Evolutionary conservation across 768 basidiomycete species (phyloP), one percentile per base, ranked within the genome.

Genomic region (Mycena epipterygia): DNA sequence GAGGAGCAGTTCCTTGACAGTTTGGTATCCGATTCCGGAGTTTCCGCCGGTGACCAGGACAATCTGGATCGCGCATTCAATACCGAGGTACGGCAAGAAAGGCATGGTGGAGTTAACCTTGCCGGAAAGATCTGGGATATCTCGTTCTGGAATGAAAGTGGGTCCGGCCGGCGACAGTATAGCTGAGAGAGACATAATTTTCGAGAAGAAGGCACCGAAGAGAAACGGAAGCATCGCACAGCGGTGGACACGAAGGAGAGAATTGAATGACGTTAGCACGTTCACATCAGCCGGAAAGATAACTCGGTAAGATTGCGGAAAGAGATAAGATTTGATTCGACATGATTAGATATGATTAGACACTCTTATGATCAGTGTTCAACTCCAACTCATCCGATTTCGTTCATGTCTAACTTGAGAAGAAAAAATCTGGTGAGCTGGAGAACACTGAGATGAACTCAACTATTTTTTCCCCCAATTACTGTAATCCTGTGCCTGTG

Each of bases 21-120:
- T 37, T 6, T 37, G 35, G 35, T 37, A 37, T 37, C 35, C 86
- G 41, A 87, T 81, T 2, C 78, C 84, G 2, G 80, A 70, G 66
- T 82, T 84, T 5, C 81, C 81, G 7, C 84, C 83, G 21, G 80
- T 79, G 29, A 83, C 81, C 49, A 83, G 74, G 27, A 79, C 68
- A 35, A 84, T 81, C 59, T 69, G 39, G 4, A 14, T 13, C n/a
- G 9, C 8, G 14, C 1, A 27, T 17, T 5, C 3, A 42, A 11
- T 23, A 30, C 11, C 5, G 19, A 7, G 4, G 23, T 41, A 19
- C 17, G 16, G 4, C 16, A 46, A n/a, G 39, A n/a, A n/a, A 30
- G 1, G 27, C 11, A 8, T 4, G 27, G 29, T 7, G 17, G 8
- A 25, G 37, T 17, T 39, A 8, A 56, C 80, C 77, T 81, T 82